A percentile compares a stretch with the other conserved stretches of the same genome.
These are phyloP conservation scores for Hordeum pubiflorum DNA, from an alignment of 202 grass and related monocot genomes.

Conservation along the genomic window DNA sequence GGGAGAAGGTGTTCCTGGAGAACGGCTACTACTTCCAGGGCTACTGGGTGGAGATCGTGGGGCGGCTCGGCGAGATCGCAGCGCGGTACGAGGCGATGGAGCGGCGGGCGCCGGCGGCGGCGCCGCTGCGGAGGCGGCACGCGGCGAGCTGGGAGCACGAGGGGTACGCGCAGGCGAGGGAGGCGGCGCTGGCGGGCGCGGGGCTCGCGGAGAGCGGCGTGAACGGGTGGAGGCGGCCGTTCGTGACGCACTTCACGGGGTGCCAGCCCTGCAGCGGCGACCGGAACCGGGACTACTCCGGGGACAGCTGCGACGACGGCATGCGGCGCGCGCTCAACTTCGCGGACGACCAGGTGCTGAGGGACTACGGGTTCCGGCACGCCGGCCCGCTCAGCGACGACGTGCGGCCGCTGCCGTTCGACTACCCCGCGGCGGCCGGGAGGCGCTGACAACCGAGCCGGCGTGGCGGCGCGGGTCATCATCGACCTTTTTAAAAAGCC, in stretches of 20 bases:
- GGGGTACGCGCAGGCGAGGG: slow-evolving; percentile 26
- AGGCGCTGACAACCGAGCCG: neutral
- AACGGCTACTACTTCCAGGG: slow-evolving; percentile 64
- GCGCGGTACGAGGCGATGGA: slow-evolving; percentile 52
- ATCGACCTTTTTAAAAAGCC: neutral
- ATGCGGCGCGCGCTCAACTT: slow-evolving; percentile 75
- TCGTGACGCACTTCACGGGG: slow-evolving; percentile 93
- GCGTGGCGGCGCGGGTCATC: neutral
- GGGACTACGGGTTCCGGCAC: slow-evolving; percentile 65
- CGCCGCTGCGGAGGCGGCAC: slow-evolving; percentile 42
- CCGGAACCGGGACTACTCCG: slow-evolving; percentile 64
- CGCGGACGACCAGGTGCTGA: slow-evolving; percentile 81
- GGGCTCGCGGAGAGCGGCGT: slow-evolving; percentile 37
- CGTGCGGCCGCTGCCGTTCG: slow-evolving; percentile 59
- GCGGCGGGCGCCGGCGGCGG: slow-evolving; percentile 8
- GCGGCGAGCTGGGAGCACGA: slow-evolving; percentile 37
- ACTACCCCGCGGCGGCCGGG: slow-evolving; percentile 33
- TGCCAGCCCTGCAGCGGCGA: slow-evolving; percentile 89
- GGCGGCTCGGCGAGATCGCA: slow-evolving; percentile 51
- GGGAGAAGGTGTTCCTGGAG: slow-evolving; percentile 65
- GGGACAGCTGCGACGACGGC: slow-evolving; percentile 57
- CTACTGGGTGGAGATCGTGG: slow-evolving; percentile 83
- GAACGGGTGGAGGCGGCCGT: slow-evolving; percentile 47
- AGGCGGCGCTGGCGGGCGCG: slow-evolving; percentile 16
- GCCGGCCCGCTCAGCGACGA: slow-evolving; percentile 31